Evolutionary conservation across 2,329 filamentous ascomycete genomes (phyloP), one percentile per base, ranked within the genome.

Genomic region (Aspergillus piperis): DNA sequence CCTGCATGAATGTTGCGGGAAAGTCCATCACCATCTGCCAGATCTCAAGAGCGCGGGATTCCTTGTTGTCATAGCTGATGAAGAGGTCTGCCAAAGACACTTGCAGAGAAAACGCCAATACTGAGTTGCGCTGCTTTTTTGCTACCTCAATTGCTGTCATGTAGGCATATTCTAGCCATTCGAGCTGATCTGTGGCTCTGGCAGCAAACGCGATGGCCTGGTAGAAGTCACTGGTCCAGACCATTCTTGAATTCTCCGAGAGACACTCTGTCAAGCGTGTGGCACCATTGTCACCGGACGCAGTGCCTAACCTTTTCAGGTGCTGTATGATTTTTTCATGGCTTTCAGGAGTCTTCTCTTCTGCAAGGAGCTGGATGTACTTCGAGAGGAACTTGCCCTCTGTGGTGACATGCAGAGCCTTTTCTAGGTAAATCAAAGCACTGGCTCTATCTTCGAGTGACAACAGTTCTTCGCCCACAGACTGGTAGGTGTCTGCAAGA

Each of bases 1-100:
- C 47, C 23, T 49, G 47, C 47, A 49, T 49, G 47, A 49, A 49
- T 8, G 47, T 49, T 7, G 47, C 47, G 7, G 47, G 47, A 25
- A 49, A 49, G 23, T 49, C 47, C 47, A 49, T 49, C 3, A 49
- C 44, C 44, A 49, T 49, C 23, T 49, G 44, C 44, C 44, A 49
- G 44, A 49, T 49, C 21, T 25, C 21, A 2, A 49, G 5, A n/a
- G 44, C 44, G 21, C 21, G 44, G 7, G 13, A 23, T 25, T 49
- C 44, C 15, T 49, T 49, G 44, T 49, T 11, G 15, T 49, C 44
- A 25, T 49, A 49, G 13, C 44, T 49, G 44, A 49, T 49, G 23
- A 49, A 49, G 21, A 49, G 44, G 44, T 49, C 44, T 25, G 44
- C 21, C 15, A 49, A n/a, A n/a, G 44, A 27, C 4, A 49, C 44